These are phyloP conservation scores for Ophiocordyceps australis DNA, from an alignment of 2,329 filamentous ascomycete species.

Conservation along the genomic window DNA sequence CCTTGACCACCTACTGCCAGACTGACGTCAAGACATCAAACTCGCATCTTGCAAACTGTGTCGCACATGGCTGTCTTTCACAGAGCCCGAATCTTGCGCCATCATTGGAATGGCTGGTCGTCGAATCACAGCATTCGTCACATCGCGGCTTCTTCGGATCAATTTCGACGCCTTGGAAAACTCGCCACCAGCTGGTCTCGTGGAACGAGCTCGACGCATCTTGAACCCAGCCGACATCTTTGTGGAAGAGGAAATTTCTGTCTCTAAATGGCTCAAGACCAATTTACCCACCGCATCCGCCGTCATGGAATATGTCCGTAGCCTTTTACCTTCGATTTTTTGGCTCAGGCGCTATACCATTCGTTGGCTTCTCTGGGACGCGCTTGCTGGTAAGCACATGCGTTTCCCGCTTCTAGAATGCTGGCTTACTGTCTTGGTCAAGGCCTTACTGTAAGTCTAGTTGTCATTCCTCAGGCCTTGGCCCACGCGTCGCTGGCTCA, in stretches of 20 bases:
- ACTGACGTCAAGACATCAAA: too few species aligned
- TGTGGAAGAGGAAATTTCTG: slow-evolving; percentile 50
- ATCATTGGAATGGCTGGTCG: slow-evolving; percentile 1
- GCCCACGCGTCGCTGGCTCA: slow-evolving; percentile 59
- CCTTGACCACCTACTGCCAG: too few species aligned
- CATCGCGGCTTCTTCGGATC: slow-evolving; percentile 12
- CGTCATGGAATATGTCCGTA: slow-evolving; percentile 27
- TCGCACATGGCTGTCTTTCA: too few species aligned
- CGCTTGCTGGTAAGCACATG: slow-evolving; percentile 41
- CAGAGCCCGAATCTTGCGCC: too few species aligned
- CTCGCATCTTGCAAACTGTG: too few species aligned
- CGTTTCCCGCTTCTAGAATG: background rate
- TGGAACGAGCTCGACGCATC: slow-evolving; percentile 7
- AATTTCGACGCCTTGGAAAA: slow-evolving; percentile 11
- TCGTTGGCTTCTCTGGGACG: slow-evolving; percentile 55
- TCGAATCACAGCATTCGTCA: slow-evolving; percentile 5
- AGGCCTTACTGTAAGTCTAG: slow-evolving; percentile 35
- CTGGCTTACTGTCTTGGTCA: background rate
- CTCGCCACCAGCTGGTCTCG: slow-evolving; percentile 8
- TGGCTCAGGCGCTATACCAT: slow-evolving; percentile 58
- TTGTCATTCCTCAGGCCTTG: slow-evolving; percentile 67
- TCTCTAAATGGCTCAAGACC: slow-evolving; percentile 40
- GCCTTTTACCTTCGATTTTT: slow-evolving; percentile 43
- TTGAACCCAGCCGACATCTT: slow-evolving; percentile 11
- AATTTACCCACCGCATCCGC: slow-evolving; percentile 29